Evolutionary conservation across 1,284 basidiomycete species (phyloP).

Genomic region (Sporisorium graminicola): DNA sequence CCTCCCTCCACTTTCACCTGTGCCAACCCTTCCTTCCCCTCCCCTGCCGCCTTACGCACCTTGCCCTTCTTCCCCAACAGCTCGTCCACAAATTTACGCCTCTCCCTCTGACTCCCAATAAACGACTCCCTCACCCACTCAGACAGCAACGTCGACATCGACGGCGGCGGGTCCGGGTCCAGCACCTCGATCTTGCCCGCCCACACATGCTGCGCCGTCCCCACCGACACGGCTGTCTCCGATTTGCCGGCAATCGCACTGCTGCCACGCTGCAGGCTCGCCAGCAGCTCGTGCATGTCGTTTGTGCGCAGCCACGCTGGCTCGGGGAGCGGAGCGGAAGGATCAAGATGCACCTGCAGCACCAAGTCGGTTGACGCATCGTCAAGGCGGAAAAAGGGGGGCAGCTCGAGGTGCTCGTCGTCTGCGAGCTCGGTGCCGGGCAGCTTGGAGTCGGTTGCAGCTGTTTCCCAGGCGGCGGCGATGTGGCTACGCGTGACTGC

Average conservation of each 20-base stretch:
- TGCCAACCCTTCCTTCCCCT: constrained; percentile 62
- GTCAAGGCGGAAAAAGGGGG: constrained; percentile 36
- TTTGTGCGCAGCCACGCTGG: constrained; percentile 96
- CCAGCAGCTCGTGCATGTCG: constrained; percentile 91
- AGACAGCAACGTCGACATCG: constrained; percentile 87
- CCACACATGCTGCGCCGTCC: constrained; percentile 75
- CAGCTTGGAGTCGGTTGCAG: background rate
- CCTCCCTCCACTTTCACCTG: constrained; percentile 76
- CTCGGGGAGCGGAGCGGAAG: constrained; percentile 82
- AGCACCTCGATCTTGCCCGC: constrained; percentile 89
- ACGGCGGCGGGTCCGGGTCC: constrained; percentile 96
- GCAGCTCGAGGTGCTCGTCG: constrained; percentile 24
- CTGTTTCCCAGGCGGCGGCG: constrained; percentile 31
- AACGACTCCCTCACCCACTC: constrained; percentile 86
- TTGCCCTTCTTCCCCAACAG: constrained; percentile 85
- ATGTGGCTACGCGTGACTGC: constrained; percentile 45
- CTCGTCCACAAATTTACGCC: constrained; percentile 88
- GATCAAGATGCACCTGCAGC: constrained; percentile 76
- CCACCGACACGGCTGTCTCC: constrained; percentile 70
- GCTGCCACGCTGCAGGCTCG: constrained; percentile 81
- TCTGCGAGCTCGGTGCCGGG: background rate
- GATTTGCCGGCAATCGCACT: constrained; percentile 74
- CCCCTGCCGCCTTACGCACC: constrained; percentile 77
- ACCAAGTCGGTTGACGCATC: constrained; percentile 13
- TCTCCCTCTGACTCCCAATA: constrained; percentile 79